Conservation (phyloP, 768 basidiomycete genomes). For the Leccinum olivaceopallidum region DNA sequence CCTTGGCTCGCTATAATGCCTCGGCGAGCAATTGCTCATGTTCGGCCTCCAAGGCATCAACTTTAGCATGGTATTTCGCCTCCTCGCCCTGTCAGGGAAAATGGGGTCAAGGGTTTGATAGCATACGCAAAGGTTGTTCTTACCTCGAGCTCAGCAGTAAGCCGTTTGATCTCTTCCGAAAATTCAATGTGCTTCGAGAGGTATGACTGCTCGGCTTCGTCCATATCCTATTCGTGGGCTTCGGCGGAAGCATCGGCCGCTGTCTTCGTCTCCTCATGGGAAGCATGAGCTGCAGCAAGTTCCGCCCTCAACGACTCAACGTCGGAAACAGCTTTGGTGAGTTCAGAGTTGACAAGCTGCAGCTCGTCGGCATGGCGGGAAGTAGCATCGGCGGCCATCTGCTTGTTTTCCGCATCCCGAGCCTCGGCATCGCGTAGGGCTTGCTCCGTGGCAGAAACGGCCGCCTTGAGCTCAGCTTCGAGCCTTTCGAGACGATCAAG, state of each 20-base stretch:
- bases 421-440: constrained; percentile 47
- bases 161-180: constrained; percentile 52
- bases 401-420: constrained; percentile 47
- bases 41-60: constrained; percentile 65
- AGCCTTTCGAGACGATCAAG: constrained; percentile 47
- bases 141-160: constrained; percentile 68
- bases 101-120: background rate
- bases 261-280: constrained; percentile 49
- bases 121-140: constrained; percentile 13
- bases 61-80: constrained; percentile 62
- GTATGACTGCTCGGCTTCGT: constrained; percentile 52
- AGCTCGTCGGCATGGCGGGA: constrained; percentile 49
- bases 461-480: constrained; percentile 54
- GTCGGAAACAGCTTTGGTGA: constrained; percentile 43
- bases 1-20: constrained; percentile 80
- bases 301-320: constrained; percentile 48
- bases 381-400: constrained; percentile 41
- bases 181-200: constrained; percentile 52
- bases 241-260: constrained; percentile 47
- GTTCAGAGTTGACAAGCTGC: constrained; percentile 43
- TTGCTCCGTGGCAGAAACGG: constrained; percentile 47
- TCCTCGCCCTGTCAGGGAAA: constrained; percentile 58
- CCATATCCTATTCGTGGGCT: constrained; percentile 47
- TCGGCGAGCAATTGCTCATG: constrained; percentile 62
- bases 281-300: constrained; percentile 43